phyloP scores from a whole-genome alignment of 179 eudicot species.

The Heliamphora pulchella region DNA sequence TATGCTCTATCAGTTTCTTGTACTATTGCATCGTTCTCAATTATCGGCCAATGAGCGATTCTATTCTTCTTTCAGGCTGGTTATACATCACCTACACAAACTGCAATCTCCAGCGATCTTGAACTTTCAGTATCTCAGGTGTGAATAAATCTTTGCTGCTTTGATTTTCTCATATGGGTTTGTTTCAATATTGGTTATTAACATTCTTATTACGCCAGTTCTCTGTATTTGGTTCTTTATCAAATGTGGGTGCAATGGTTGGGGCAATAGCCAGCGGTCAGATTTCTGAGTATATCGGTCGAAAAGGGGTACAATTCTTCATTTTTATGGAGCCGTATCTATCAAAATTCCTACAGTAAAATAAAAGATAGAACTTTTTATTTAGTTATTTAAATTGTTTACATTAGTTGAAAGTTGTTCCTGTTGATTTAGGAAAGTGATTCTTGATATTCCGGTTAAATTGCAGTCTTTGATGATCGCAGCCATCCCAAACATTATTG shows the following conservation, averaged over 20 bases:
- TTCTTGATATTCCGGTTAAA: constrained; percentile 8
- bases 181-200: constrained; percentile 12
- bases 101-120: constrained; percentile 62
- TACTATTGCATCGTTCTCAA: background rate
- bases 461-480: constrained; percentile 95
- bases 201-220: constrained; percentile 38
- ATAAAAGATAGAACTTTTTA: too few species aligned
- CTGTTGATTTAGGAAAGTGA: background rate
- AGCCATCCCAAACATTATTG: constrained; percentile 90
- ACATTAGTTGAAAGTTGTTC: constrained; percentile 2
- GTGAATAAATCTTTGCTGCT: constrained; percentile 10
- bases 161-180: constrained; percentile 7
- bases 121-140: constrained; percentile 83
- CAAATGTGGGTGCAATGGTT: constrained; percentile 98
- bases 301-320: constrained; percentile 72
- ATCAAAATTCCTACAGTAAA: too few species aligned
- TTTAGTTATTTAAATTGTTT: background rate
- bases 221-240: constrained; percentile 82
- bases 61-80: constrained; percentile 44
- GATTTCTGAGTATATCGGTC: constrained; percentile 89
- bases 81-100: constrained; percentile 84
- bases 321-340: too few species aligned
- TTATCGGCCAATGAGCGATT: constrained; percentile 1
- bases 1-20: background rate
- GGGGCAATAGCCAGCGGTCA: constrained; percentile 97